Evolutionary conservation across 1,284 basidiomycete genomes (phyloP).

Genomic region (Trichosporon asahii): DNA sequence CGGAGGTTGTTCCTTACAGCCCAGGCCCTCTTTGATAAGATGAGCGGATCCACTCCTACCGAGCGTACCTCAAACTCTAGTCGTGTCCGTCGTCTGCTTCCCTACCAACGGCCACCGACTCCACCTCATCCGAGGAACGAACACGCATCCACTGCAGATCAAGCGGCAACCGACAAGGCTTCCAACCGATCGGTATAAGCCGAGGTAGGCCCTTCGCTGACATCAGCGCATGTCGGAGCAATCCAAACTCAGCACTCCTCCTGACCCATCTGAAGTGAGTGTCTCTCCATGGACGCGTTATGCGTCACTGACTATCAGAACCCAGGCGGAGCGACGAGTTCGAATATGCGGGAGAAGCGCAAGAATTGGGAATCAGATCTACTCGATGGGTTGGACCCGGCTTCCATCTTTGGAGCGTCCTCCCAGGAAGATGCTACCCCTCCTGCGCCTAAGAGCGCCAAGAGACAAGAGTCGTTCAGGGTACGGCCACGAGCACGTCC

Average conservation of each 20-base stretch:
- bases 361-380: background rate
- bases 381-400: background rate
- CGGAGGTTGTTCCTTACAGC: background rate
- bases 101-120: background rate
- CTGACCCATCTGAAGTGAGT: background rate
- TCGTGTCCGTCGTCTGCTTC: background rate
- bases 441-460: background rate
- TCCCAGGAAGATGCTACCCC: background rate
- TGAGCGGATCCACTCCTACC: background rate
- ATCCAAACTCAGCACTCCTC: background rate
- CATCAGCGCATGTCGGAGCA: background rate
- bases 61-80: background rate
- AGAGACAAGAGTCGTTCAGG: background rate
- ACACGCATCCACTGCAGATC: background rate
- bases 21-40: background rate
- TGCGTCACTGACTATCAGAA: background rate
- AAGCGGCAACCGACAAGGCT: background rate
- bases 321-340: background rate
- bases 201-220: background rate
- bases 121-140: background rate
- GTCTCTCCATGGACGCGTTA: background rate
- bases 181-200: background rate
- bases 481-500: background rate
- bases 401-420: background rate
- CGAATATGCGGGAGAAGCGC: background rate